A percentile compares a stretch with the other conserved stretches of the same genome.
Evolutionary conservation across 257 asterid genomes (phyloP).

Genomic region (Solanum paucissectum): DNA sequence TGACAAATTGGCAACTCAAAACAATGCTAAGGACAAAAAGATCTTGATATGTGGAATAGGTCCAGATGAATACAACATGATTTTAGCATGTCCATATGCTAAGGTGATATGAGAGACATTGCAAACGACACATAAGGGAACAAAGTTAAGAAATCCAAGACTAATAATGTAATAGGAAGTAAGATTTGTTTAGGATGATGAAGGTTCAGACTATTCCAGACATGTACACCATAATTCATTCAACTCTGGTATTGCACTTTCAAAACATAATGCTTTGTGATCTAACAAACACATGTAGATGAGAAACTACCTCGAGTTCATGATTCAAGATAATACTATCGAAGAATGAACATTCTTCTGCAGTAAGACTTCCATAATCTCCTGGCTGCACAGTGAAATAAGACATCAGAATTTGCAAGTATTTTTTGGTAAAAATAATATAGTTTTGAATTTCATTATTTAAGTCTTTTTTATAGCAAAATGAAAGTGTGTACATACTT

Average conservation of each 20-base stretch:
- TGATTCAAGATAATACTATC: background rate
- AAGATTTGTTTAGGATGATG: too few relatives aligned
- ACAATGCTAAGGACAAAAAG: background rate
- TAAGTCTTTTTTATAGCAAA: too few relatives aligned
- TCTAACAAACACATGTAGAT: too few relatives aligned
- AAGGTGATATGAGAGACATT: background rate
- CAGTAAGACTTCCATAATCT: background rate
- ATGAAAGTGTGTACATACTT: background rate
- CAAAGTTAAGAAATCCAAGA: background rate
- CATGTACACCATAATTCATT: background rate
- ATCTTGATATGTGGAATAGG: background rate
- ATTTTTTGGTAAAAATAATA: background rate
- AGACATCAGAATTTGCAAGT: background rate
- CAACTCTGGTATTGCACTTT: background rate
- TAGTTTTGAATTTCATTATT: background rate
- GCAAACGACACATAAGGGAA: too few relatives aligned
- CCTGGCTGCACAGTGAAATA: background rate
- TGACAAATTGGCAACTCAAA: background rate
- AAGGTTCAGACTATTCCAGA: background rate
- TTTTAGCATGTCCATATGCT: background rate
- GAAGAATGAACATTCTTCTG: background rate
- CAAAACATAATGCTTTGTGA: too few relatives aligned
- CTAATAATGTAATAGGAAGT: too few relatives aligned
- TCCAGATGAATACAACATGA: background rate
- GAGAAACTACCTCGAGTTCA: background rate